These are phyloP conservation scores for Truncatella angustata DNA, from an alignment of 2,329 filamentous ascomycete species.

Conservation along the genomic window DNA sequence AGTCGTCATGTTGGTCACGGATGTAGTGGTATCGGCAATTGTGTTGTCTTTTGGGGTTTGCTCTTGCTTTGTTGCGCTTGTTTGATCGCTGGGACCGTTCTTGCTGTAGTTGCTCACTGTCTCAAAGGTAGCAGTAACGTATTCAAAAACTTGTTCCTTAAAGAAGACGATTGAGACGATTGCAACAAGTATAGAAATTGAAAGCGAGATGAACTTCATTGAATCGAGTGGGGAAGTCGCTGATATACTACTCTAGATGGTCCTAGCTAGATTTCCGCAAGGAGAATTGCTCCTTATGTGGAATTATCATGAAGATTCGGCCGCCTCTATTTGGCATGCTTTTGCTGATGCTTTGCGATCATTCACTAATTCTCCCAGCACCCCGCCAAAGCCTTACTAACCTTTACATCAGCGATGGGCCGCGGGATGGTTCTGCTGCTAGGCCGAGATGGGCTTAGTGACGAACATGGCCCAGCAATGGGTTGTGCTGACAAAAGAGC, in stretches of 20 bases:
- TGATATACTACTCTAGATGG: background rate
- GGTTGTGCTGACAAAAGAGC: conserved; percentile 2
- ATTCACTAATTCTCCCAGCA: conserved; percentile 8
- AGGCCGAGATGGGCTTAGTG: conserved; percentile 1
- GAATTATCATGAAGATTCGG: conserved; percentile 10
- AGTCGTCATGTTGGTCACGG: conserved; percentile 52
- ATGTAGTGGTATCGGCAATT: background rate
- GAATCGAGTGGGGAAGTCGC: conserved; percentile 9
- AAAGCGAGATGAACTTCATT: conserved; percentile 38
- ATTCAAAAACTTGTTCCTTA: conserved; percentile 27
- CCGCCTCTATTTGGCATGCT: background rate
- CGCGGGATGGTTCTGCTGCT: background rate
- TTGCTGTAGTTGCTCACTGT: conserved; percentile 15
- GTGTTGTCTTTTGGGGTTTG: conserved; percentile 11
- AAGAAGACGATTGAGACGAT: conserved; percentile 34
- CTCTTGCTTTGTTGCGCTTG: conserved; percentile 15
- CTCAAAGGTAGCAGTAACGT: conserved; percentile 21
- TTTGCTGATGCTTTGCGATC: conserved; percentile 11
- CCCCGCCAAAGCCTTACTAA: conserved; percentile 20
- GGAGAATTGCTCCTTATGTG: background rate
- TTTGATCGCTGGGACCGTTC: conserved; percentile 3
- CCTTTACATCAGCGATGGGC: conserved; percentile 26
- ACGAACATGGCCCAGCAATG: background rate
- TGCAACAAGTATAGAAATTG: conserved; percentile 36
- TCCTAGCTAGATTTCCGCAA: background rate